Base-by-base conservation (phyloP, 768 basidiomycete species). In the Termitomyces sp. region DNA sequence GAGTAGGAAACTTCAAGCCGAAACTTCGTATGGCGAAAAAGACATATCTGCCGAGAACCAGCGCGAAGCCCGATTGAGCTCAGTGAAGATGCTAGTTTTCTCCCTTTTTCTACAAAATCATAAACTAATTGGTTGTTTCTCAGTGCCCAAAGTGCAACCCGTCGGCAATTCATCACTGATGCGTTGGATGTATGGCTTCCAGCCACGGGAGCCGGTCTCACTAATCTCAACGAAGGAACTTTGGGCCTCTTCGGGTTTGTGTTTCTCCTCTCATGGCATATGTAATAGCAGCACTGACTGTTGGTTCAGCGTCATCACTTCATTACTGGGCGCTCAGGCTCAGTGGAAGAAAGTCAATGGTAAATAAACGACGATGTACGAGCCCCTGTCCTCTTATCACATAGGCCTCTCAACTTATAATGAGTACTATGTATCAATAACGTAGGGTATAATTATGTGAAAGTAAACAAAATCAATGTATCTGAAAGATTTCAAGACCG, bases 181-280 rank as follows among this genome's bases (percentile, higher is more conserved):
- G 64, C 83, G 18, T 75, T 94, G 54, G 97, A 99, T 67, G 70
- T 94, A 55, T 95, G 88, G 85, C 84, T 95, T 63, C 97, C 97
- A 5, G 89, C 93, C 7, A 86, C 87, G 18, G 88, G 81, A 54
- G 78, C 94, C 38, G 91, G 88, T 15, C 73, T 90, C 50, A 78
- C 86, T 58, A 80, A 81, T 60, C 62, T 95, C 60, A 92, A 88
- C 65, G 97, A 98, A 56, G 95, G 96, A 23, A 64, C 83, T 18
- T 72, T 96, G 27, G 96, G 97, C 52, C 75, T 91, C 54, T 79
- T 91, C 59, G 97, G 96, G 92, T 96, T 56, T 44, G 65, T 68
- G 43, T 51, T 52, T 40, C 44, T 48, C 43, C 5, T 48, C 27
- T 15, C 35, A n/a, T 43, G 43, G 10, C 62, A 32, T 43, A 23